A percentile compares a stretch with the other conserved stretches of the same genome.
phyloP scores from a whole-genome alignment of 2,329 filamentous ascomycete species.

The Aureobasidium pullulans region DNA sequence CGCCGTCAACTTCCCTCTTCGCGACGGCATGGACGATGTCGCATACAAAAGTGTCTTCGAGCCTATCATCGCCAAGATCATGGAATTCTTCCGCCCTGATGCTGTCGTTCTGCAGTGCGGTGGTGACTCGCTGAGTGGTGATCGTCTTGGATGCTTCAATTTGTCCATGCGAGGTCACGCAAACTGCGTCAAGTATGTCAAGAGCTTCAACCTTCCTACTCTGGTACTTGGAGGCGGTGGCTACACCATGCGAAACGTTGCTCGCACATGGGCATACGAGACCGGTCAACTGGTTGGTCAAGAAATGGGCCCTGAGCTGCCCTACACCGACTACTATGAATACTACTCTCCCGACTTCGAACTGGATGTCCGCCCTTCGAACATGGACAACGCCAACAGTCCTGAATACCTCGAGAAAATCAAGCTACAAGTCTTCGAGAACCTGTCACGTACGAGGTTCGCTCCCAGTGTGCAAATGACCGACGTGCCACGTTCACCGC shows the following conservation, averaged over 20 bases:
- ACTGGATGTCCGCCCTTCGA: slow-evolving; percentile 60
- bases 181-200: slow-evolving; percentile 63
- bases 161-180: slow-evolving; percentile 63
- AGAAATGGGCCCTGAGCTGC: slow-evolving; percentile 72
- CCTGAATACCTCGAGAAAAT: slow-evolving; percentile 63
- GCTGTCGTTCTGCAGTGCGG: slow-evolving; percentile 64
- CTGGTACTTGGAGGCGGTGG: slow-evolving; percentile 61
- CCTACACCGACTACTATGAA: slow-evolving; percentile 95
- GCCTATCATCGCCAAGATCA: slow-evolving; percentile 58
- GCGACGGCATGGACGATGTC: slow-evolving; percentile 59
- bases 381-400: slow-evolving; percentile 66
- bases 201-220: slow-evolving; percentile 58
- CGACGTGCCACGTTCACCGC: slow-evolving; percentile 52
- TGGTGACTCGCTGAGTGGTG: slow-evolving; percentile 60
- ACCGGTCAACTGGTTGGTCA: slow-evolving; percentile 75
- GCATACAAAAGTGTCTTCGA: slow-evolving; percentile 64
- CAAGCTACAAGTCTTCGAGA: slow-evolving; percentile 57
- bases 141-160: slow-evolving; percentile 63
- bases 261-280: slow-evolving; percentile 59
- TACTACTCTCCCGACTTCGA: slow-evolving; percentile 66
- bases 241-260: slow-evolving; percentile 62
- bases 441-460: slow-evolving; percentile 55
- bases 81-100: slow-evolving; percentile 61
- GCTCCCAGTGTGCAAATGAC: slow-evolving; percentile 57
- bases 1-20: slow-evolving; percentile 61